These are phyloP conservation scores for Colletotrichum somersetense DNA, from an alignment of 2,329 filamentous ascomycete genomes.

Conservation along the genomic window DNA sequence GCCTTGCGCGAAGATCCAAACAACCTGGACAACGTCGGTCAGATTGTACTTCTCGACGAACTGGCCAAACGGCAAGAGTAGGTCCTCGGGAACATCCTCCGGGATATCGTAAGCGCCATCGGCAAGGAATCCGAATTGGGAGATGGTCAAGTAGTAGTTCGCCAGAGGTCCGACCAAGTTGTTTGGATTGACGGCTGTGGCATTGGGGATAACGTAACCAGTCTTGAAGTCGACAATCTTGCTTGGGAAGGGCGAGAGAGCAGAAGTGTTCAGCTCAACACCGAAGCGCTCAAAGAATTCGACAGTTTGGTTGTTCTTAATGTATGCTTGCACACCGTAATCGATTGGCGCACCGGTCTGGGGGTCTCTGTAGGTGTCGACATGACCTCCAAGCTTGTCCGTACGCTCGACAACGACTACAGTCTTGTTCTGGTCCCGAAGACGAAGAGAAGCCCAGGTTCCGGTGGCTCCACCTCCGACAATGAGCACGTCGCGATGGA, in stretches of 20 bases:
- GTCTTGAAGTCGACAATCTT: slow-evolving; percentile 41
- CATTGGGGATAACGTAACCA: slow-evolving; percentile 36
- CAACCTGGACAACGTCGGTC: slow-evolving; percentile 39
- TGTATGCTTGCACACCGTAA: slow-evolving; percentile 53
- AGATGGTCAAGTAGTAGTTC: slow-evolving; percentile 29
- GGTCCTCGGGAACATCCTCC: slow-evolving; percentile 47
- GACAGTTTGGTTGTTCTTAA: slow-evolving; percentile 53
- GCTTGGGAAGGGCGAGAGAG: slow-evolving; percentile 35
- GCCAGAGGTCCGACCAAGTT: slow-evolving; percentile 25
- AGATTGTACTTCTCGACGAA: slow-evolving; percentile 38
- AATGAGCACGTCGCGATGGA: slow-evolving; percentile 60
- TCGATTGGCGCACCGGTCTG: slow-evolving; percentile 51
- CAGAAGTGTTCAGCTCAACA: slow-evolving; percentile 45
- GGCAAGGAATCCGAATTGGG: slow-evolving; percentile 39
- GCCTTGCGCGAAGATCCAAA: slow-evolving; percentile 53
- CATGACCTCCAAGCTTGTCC: slow-evolving; percentile 57
- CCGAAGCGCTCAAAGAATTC: slow-evolving; percentile 61
- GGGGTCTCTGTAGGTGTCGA: slow-evolving; percentile 59
- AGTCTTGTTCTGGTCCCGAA: slow-evolving; percentile 63
- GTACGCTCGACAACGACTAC: slow-evolving; percentile 60
- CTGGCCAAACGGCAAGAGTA: slow-evolving; percentile 46
- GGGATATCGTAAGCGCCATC: slow-evolving; percentile 53
- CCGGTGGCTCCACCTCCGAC: slow-evolving; percentile 67
- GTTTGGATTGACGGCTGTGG: slow-evolving; percentile 31
- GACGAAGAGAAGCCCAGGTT: slow-evolving; percentile 59